phyloP scores from a whole-genome alignment of 2,329 filamentous ascomycete species.

The Tolypocladium album region DNA sequence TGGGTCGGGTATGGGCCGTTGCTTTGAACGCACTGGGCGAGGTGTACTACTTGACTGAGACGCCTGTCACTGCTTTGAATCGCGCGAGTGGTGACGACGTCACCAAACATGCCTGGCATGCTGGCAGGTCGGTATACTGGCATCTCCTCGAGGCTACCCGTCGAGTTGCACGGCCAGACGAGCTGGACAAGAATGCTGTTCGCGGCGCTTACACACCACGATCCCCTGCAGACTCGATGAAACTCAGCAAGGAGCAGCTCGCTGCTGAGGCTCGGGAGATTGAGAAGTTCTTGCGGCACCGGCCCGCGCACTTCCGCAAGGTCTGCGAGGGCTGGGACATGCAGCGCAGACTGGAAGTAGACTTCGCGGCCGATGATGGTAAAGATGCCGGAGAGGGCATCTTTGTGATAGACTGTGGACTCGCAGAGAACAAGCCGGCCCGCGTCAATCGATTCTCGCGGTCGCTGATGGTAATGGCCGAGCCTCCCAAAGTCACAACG shows the following conservation, averaged over 20 bases:
- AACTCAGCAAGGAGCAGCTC: conserved; percentile 59
- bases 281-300: conserved; percentile 60
- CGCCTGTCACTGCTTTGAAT: conserved; percentile 46
- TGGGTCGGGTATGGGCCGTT: conserved; percentile 76
- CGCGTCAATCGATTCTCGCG: conserved; percentile 34
- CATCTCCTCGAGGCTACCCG: conserved; percentile 68
- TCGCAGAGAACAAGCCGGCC: conserved; percentile 43
- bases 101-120: conserved; percentile 64
- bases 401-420: conserved; percentile 62
- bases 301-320: conserved; percentile 68
- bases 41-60: conserved; percentile 70
- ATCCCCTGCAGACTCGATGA: conserved; percentile 65
- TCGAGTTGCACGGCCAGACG: conserved; percentile 60
- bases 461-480: conserved; percentile 10
- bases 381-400: conserved; percentile 65
- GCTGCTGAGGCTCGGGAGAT: conserved; percentile 71
- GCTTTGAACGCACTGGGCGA: conserved; percentile 91
- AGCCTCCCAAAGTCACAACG: conserved; percentile 2
- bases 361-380: conserved; percentile 78
- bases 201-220: conserved; percentile 72
- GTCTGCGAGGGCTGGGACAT: conserved; percentile 86
- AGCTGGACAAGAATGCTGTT: conserved; percentile 55
- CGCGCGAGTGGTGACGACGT: conserved; percentile 41
- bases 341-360: conserved; percentile 72
- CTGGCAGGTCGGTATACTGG: conserved; percentile 73